Evolutionary conservation across 257 asterid species (phyloP).

Genomic region (Solanum piurae): DNA sequence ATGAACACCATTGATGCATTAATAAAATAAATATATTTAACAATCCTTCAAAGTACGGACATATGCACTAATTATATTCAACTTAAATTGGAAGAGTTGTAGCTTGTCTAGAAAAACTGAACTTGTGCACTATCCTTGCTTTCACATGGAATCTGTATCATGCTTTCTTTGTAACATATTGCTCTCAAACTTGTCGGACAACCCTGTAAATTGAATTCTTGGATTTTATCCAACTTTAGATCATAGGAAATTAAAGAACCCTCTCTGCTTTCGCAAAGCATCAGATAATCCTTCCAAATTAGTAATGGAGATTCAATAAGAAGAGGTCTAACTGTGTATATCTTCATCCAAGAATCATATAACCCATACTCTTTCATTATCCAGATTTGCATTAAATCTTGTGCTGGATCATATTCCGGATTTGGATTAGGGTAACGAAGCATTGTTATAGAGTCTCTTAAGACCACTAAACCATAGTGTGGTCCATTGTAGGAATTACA

Average conservation of each 20-base stretch:
- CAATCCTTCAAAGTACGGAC: no score
- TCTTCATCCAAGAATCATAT: neutral
- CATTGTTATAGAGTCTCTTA: neutral
- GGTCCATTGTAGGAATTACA: neutral
- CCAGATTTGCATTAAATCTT: neutral
- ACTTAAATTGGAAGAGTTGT: neutral
- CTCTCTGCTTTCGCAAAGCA: neutral
- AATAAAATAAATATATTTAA: no score
- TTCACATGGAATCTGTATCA: neutral
- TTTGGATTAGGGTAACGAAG: neutral
- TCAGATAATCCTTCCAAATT: neutral
- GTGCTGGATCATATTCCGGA: neutral
- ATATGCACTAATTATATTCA: neutral
- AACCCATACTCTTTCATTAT: neutral
- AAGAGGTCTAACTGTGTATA: neutral
- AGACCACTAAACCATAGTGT: neutral
- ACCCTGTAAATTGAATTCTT: neutral
- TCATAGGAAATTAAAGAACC: neutral
- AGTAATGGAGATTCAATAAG: neutral
- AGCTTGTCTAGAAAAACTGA: neutral
- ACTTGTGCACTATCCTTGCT: neutral
- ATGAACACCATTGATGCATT: no score
- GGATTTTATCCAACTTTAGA: neutral
- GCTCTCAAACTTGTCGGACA: neutral
- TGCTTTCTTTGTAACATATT: neutral